phyloP scores from a whole-genome alignment of 305 asterid species.

The Withania somnifera region DNA sequence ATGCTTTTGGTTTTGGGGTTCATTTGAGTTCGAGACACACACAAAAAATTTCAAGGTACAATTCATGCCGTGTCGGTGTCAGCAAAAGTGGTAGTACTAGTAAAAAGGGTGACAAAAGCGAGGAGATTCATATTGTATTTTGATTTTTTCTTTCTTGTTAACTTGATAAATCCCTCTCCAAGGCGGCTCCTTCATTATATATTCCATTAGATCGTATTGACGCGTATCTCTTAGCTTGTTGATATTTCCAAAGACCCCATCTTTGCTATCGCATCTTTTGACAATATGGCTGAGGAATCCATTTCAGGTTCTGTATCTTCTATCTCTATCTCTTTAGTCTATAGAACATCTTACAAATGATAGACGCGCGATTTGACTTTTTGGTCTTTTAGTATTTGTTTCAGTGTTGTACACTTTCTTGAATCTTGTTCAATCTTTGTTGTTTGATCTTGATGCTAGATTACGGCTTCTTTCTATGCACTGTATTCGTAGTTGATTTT shows the following conservation, averaged over 20 bases:
- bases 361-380: background rate
- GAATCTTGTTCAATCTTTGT: conserved; percentile 10
- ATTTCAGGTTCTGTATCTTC: conserved; percentile 36
- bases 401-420: background rate
- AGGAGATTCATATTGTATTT: background rate
- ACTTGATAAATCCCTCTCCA: background rate
- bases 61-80: background rate
- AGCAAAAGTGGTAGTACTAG: background rate
- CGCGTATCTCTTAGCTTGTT: conserved; percentile 6
- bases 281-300: conserved; percentile 39
- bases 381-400: background rate
- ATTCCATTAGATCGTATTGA: background rate
- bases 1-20: too few relatives aligned
- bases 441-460: conserved; percentile 1
- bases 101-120: background rate
- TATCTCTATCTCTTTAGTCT: background rate
- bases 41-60: too few relatives aligned
- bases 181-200: background rate
- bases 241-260: conserved; percentile 15
- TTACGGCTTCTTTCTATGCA: background rate
- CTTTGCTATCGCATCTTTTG: too few relatives aligned
- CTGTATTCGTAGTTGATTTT: background rate
- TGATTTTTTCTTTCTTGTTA: background rate
- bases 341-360: background rate
- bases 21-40: too few relatives aligned